Conservation (phyloP, 805 yeast genomes). For the Alloascoidea africana region DNA sequence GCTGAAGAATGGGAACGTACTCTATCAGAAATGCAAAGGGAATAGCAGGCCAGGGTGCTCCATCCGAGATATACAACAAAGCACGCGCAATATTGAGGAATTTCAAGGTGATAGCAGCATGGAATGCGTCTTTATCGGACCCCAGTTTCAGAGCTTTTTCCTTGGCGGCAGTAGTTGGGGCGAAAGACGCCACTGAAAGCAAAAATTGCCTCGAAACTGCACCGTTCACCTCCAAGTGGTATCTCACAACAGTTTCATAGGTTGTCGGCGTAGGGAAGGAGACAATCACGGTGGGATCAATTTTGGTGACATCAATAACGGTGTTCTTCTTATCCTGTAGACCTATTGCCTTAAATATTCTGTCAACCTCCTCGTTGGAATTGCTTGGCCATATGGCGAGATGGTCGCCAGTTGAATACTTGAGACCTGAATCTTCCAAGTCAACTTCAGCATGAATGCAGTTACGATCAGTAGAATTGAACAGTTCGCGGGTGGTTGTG, state of each 20-base stretch:
- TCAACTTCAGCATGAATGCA: slow-evolving; percentile 78
- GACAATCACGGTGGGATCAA: slow-evolving; percentile 31
- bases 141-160: slow-evolving; percentile 28
- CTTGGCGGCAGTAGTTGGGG: slow-evolving; percentile 38
- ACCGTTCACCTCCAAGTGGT: slow-evolving; percentile 67
- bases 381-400: slow-evolving; percentile 80
- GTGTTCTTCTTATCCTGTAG: slow-evolving; percentile 27
- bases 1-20: slow-evolving; percentile 51
- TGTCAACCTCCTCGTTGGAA: slow-evolving; percentile 39
- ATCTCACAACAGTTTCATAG: slow-evolving; percentile 53
- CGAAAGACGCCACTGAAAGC: slow-evolving; percentile 48
- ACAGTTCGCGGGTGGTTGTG: slow-evolving; percentile 47
- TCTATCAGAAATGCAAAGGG: slow-evolving; percentile 65
- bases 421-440: slow-evolving; percentile 46
- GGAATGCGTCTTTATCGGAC: slow-evolving; percentile 41
- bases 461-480: slow-evolving; percentile 44
- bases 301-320: slow-evolving; percentile 35
- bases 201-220: slow-evolving; percentile 65
- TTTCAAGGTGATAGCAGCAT: slow-evolving; percentile 33
- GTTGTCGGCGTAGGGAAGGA: slow-evolving; percentile 43
- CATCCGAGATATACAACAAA: slow-evolving; percentile 37
- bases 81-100: slow-evolving; percentile 54
- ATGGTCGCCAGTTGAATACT: slow-evolving; percentile 78
- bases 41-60: slow-evolving; percentile 42
- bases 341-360: slow-evolving; percentile 38